These are phyloP conservation scores for Plasmopara muralis DNA, from an alignment of 352 stramenopile species.

Conservation along the genomic window DNA sequence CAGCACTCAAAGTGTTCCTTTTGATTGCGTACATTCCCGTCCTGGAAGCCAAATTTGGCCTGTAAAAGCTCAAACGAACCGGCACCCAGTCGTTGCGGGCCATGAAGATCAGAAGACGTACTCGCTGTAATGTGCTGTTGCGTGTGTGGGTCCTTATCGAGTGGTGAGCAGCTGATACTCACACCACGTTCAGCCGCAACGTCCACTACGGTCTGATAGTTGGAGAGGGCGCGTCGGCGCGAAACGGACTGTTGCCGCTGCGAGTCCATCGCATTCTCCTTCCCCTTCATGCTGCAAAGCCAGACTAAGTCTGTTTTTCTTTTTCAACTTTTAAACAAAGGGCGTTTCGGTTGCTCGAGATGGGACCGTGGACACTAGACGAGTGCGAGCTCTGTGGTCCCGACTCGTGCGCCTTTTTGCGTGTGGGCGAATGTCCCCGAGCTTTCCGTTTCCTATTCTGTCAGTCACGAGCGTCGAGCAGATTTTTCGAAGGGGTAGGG, in stretches of 20 bases:
- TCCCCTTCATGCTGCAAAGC: constrained; percentile 15
- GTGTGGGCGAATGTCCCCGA: constrained; percentile 14
- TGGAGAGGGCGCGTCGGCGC: constrained; percentile 56
- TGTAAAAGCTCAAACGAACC: constrained; percentile 79
- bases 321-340: constrained; percentile 2
- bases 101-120: constrained; percentile 14
- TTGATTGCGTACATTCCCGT: constrained; percentile 79
- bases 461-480: constrained; percentile 27
- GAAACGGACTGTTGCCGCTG: constrained; percentile 24
- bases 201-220: constrained; percentile 79
- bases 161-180: constrained; percentile 25
- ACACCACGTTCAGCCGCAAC: constrained; percentile 36
- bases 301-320: constrained; percentile 1
- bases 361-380: constrained; percentile 1
- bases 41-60: constrained; percentile 83
- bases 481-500: constrained; percentile 16
- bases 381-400: constrained; percentile 10
- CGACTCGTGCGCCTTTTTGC: constrained; percentile 5
- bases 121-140: constrained; percentile 14
- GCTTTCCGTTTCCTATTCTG: constrained; percentile 28
- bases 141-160: constrained; percentile 11
- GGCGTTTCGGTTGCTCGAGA: constrained; percentile 7
- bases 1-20: constrained; percentile 81
- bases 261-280: constrained; percentile 17
- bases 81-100: constrained; percentile 19